Evolutionary conservation across 2,329 filamentous ascomycete genomes (phyloP).

Genomic region (Cercospora sp.): DNA sequence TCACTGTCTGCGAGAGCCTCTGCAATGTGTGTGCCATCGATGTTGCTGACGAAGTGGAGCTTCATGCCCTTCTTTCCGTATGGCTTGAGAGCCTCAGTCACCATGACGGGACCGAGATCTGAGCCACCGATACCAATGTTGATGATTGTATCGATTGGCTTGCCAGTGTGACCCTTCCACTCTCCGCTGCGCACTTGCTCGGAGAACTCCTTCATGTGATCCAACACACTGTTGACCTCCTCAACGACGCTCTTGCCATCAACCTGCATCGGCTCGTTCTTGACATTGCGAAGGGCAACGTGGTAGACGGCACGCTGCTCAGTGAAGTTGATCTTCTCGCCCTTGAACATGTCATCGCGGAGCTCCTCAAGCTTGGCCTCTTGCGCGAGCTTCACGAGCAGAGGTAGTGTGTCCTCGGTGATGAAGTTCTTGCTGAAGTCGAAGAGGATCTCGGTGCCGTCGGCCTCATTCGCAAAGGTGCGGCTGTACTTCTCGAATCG

Average conservation of each 20-base stretch:
- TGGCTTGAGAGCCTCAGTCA: slow-evolving; percentile 93
- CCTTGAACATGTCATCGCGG: slow-evolving; percentile 94
- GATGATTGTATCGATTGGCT: slow-evolving; percentile 94
- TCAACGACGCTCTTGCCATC: slow-evolving; percentile 92
- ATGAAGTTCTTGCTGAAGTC: slow-evolving; percentile 99
- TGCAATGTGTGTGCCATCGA: slow-evolving; percentile 95
- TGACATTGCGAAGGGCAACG: slow-evolving; percentile 85
- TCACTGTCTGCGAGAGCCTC: slow-evolving; percentile 87
- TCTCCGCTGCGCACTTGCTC: slow-evolving; percentile 90
- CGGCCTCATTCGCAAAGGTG: slow-evolving; percentile 75
- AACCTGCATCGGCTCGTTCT: slow-evolving; percentile 77
- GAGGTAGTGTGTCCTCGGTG: slow-evolving; percentile 83
- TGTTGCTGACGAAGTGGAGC: slow-evolving; percentile 98
- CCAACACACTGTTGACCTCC: slow-evolving; percentile 83
- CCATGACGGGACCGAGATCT: slow-evolving; percentile 98
- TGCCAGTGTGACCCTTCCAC: slow-evolving; percentile 97
- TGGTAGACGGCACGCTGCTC: slow-evolving; percentile 96
- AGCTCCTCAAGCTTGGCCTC: slow-evolving; percentile 90
- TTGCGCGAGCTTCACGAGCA: slow-evolving; percentile 86
- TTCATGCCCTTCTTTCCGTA: slow-evolving; percentile 85
- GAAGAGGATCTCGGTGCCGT: slow-evolving; percentile 85
- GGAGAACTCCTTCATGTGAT: slow-evolving; percentile 98
- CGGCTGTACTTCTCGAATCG: slow-evolving; percentile 90
- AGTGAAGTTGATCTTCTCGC: slow-evolving; percentile 99
- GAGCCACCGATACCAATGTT: slow-evolving; percentile 98